These are phyloP conservation scores for Lodderomyces orthopsilosis DNA, from an alignment of 1,139 yeast species.

Conservation along the genomic window DNA sequence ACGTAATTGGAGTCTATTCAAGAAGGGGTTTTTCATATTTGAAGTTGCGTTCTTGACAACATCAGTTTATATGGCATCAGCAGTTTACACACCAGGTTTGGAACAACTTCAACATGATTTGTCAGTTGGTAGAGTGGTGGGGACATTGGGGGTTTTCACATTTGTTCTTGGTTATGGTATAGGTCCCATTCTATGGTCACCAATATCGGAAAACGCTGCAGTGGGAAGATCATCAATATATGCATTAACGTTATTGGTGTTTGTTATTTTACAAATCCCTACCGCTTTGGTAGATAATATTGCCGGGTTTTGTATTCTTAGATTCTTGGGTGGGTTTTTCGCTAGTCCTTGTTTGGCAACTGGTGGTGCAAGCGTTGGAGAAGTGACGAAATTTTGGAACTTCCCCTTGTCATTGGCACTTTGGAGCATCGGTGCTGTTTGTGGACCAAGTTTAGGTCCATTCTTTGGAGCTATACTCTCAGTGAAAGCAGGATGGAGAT, in stretches of 20 bases:
- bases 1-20: constrained; percentile 47
- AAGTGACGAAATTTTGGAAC: constrained; percentile 25
- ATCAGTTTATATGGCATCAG: constrained; percentile 59
- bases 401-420: constrained; percentile 32
- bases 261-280: constrained; percentile 34
- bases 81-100: constrained; percentile 58
- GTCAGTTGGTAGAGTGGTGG: constrained; percentile 23
- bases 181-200: constrained; percentile 40
- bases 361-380: constrained; percentile 35
- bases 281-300: constrained; percentile 29
- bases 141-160: constrained; percentile 33
- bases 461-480: constrained; percentile 32
- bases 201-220: constrained; percentile 36
- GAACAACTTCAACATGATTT: constrained; percentile 28
- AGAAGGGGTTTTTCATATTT: constrained; percentile 37
- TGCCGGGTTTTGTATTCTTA: constrained; percentile 28
- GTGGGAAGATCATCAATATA: constrained; percentile 53
- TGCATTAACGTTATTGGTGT: constrained; percentile 28
- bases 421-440: constrained; percentile 36
- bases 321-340: constrained; percentile 33
- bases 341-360: constrained; percentile 35
- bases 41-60: constrained; percentile 47
- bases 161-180: constrained; percentile 41
- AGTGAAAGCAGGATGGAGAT: constrained; percentile 26
- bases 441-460: constrained; percentile 40